phyloP scores from a whole-genome alignment of 2,329 filamentous ascomycete species.

The Ascochyta rabiei region DNA sequence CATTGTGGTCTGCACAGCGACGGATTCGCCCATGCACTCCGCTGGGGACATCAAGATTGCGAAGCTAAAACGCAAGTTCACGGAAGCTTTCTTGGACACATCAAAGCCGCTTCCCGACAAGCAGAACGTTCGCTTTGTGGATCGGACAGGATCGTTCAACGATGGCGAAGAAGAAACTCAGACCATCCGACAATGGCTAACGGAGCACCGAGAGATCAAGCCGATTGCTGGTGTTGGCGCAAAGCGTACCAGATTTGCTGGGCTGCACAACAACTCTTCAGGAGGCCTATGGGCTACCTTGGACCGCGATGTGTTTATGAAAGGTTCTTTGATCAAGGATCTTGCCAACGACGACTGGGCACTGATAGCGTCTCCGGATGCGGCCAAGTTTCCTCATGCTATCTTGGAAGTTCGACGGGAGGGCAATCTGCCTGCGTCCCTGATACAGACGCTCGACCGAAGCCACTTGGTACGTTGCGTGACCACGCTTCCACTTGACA shows the following conservation, averaged over 20 bases:
- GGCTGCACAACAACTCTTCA: constrained; percentile 52
- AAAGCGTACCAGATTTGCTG: constrained; percentile 56
- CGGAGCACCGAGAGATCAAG: constrained; percentile 50
- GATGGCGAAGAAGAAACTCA: constrained; percentile 23
- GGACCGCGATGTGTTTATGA: constrained; percentile 55
- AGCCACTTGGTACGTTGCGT: constrained; percentile 53
- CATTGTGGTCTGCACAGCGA: constrained; percentile 32
- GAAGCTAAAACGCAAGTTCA: constrained; percentile 51
- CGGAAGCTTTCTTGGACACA: constrained; percentile 49
- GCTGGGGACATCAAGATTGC: constrained; percentile 32
- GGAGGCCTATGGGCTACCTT: constrained; percentile 56
- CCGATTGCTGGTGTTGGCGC: constrained; percentile 56
- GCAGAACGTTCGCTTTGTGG: constrained; percentile 21
- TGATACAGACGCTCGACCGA: constrained; percentile 53
- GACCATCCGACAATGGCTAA: constrained; percentile 52
- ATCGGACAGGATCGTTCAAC: constrained; percentile 4
- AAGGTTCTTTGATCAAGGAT: constrained; percentile 35
- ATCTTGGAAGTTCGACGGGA: constrained; percentile 59
- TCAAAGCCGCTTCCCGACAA: constrained; percentile 20
- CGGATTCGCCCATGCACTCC: constrained; percentile 18
- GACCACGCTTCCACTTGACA: constrained; percentile 1
- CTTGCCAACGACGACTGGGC: constrained; percentile 42
- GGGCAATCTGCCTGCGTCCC: constrained; percentile 46
- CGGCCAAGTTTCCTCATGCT: constrained; percentile 55
- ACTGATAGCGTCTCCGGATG: constrained; percentile 28